These are phyloP conservation scores for Malus asiatica DNA, from an alignment of 306 rosid species.

Conservation along the genomic window DNA sequence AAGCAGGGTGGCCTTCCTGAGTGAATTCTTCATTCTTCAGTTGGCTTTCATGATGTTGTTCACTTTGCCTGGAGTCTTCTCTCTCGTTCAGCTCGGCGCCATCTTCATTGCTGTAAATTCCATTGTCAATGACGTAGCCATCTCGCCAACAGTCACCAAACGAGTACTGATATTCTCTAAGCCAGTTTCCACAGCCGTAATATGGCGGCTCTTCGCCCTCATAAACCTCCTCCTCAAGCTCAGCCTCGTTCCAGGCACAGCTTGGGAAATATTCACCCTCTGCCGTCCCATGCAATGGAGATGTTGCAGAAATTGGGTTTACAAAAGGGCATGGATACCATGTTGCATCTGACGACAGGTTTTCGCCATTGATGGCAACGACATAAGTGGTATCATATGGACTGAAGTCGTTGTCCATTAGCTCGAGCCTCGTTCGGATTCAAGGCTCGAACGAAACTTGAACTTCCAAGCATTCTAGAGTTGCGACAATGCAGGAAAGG, in stretches of 20 bases:
- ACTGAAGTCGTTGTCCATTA: background rate
- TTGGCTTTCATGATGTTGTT: background rate
- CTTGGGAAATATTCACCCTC: slow-evolving; percentile 3
- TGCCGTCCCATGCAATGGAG: slow-evolving; percentile 3
- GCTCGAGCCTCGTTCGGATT: background rate
- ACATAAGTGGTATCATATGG: background rate
- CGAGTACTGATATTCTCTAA: background rate
- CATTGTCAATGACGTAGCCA: slow-evolving; percentile 9
- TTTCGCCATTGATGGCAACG: background rate
- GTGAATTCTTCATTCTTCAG: slow-evolving; percentile 3
- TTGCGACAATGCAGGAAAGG: background rate
- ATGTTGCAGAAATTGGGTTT: background rate
- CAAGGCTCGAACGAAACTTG: background rate
- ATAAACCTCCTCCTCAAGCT: slow-evolving; percentile 4
- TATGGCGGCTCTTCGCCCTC: slow-evolving; percentile 12
- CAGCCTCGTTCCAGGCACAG: slow-evolving; percentile 13
- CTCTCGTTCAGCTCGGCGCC: background rate
- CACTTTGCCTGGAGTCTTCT: background rate
- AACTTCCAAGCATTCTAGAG: background rate
- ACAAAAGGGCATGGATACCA: slow-evolving; percentile 3
- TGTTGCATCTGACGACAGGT: background rate
- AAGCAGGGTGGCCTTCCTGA: slow-evolving; percentile 2
- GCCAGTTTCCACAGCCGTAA: slow-evolving; percentile 2
- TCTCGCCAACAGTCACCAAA: slow-evolving; percentile 14
- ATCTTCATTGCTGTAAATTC: background rate